Evolutionary conservation across 192 early-diverging fungal species (phyloP).

Genomic region (Backusella westeae): DNA sequence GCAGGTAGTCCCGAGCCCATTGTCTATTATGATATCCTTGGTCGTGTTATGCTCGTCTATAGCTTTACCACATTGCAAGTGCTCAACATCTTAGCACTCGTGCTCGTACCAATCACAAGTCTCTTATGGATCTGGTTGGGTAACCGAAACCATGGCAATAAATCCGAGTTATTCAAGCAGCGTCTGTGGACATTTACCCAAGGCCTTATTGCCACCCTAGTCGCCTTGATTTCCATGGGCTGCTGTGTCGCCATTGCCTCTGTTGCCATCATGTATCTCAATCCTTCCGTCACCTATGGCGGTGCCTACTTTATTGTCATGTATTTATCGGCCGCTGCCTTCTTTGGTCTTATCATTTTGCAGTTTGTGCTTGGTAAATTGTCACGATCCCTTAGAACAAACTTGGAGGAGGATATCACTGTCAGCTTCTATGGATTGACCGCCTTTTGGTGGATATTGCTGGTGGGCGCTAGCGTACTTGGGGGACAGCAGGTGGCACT

Average conservation of each 20-base stretch:
- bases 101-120: conserved; percentile 26
- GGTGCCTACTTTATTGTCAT: neutral
- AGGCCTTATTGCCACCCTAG: conserved; percentile 1
- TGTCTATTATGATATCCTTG: conserved; percentile 50
- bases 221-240: neutral
- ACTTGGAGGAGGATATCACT: neutral
- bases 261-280: neutral
- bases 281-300: conserved; percentile 16
- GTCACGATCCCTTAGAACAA: neutral
- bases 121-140: conserved; percentile 2
- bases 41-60: conserved; percentile 41
- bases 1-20: conserved; percentile 29
- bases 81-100: conserved; percentile 16
- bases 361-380: neutral
- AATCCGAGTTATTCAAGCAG: neutral
- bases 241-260: neutral
- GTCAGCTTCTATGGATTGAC: conserved; percentile 31
- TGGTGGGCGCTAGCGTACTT: conserved; percentile 30
- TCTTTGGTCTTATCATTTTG: neutral
- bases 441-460: conserved; percentile 45
- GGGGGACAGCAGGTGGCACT: conserved; percentile 31
- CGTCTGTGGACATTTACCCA: neutral
- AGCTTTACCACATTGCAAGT: conserved; percentile 23
- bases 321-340: neutral
- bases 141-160: neutral